Conservation (phyloP, 108 stramenopile genomes). For the Nitzschia sp. region DNA sequence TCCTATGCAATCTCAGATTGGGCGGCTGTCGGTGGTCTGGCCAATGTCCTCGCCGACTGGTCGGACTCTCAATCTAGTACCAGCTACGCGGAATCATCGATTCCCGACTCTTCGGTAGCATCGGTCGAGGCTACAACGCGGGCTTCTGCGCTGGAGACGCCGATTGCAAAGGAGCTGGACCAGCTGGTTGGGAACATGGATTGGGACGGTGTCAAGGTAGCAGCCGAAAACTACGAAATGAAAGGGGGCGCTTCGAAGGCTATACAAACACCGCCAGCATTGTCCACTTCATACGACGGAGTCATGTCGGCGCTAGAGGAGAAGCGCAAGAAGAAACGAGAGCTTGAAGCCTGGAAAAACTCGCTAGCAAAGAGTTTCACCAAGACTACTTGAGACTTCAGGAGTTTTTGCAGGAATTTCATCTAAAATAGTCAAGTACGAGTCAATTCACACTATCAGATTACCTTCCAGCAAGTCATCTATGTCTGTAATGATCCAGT, state of each 20-base stretch:
- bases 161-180: slow-evolving; percentile 25
- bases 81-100: slow-evolving; percentile 18
- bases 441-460: slow-evolving; percentile 24
- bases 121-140: slow-evolving; percentile 27
- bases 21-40: slow-evolving; percentile 25
- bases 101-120: slow-evolving; percentile 4
- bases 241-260: background rate
- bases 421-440: background rate
- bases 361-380: slow-evolving; percentile 13
- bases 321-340: slow-evolving; percentile 13
- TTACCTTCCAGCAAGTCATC: slow-evolving; percentile 43
- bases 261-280: background rate
- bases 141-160: slow-evolving; percentile 27
- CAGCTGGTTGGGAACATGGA: slow-evolving; percentile 14
- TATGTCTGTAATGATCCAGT: slow-evolving; percentile 45
- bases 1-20: slow-evolving; percentile 30
- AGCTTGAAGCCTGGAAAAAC: slow-evolving; percentile 12
- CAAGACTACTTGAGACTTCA: slow-evolving; percentile 5
- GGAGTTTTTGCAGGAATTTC: background rate
- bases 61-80: slow-evolving; percentile 33
- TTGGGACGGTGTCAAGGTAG: slow-evolving; percentile 28
- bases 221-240: slow-evolving; percentile 16
- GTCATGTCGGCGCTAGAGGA: slow-evolving; percentile 11
- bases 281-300: background rate
- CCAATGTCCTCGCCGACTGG: slow-evolving; percentile 22